Conservation (phyloP, 768 basidiomycete genomes). For the Amanita pallidorosea region DNA sequence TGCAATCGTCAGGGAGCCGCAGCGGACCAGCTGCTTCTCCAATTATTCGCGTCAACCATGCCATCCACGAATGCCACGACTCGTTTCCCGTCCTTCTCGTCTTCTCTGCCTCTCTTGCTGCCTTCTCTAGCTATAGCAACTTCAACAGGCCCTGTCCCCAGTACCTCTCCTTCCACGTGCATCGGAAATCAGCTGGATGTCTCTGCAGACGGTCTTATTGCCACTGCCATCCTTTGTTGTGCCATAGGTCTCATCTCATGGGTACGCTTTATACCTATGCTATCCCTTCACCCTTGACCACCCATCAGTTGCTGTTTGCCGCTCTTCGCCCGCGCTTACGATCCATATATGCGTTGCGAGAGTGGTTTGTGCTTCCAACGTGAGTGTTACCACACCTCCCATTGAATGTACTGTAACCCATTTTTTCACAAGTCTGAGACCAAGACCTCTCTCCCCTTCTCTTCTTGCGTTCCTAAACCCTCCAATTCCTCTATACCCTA, state of each 20-base stretch:
- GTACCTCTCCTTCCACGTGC: slow-evolving; percentile 33
- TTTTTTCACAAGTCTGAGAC: slow-evolving; percentile 38
- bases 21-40: background rate
- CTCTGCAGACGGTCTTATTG: slow-evolving; percentile 48
- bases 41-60: background rate
- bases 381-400: slow-evolving; percentile 25
- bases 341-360: slow-evolving; percentile 60
- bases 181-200: slow-evolving; percentile 58
- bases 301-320: slow-evolving; percentile 50
- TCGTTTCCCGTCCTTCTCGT: background rate
- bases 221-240: slow-evolving; percentile 46
- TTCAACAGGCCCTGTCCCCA: slow-evolving; percentile 2
- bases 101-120: background rate
- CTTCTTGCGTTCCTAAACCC: slow-evolving; percentile 66
- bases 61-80: slow-evolving; percentile 11
- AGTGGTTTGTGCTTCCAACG: slow-evolving; percentile 71
- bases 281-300: background rate
- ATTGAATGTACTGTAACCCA: background rate
- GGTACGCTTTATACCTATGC: slow-evolving; percentile 28
- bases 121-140: background rate
- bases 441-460: slow-evolving; percentile 44
- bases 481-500: slow-evolving; percentile 53
- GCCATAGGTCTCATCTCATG: slow-evolving; percentile 54
- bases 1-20: background rate
- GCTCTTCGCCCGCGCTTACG: slow-evolving; percentile 57